phyloP scores from a whole-genome alignment of 257 asterid genomes.

The Solanum bulbocastanum region DNA sequence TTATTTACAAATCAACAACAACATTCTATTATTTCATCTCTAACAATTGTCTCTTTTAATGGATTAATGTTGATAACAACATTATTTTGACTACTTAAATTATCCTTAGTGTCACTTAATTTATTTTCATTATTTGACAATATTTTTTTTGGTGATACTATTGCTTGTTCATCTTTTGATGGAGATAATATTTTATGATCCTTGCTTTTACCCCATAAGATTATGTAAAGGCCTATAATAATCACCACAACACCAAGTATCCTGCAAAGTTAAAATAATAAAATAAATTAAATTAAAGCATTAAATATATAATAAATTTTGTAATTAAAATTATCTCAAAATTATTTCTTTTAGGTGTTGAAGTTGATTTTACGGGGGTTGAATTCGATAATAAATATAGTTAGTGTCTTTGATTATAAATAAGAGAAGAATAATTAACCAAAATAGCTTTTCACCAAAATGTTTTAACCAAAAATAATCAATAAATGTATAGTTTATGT shows the following conservation, averaged over 20 bases:
- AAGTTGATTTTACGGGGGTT: neutral
- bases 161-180: neutral
- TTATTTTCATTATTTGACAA: neutral
- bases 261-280: conserved; percentile 24
- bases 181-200: conserved; percentile 21
- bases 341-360: neutral
- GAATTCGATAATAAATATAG: neutral
- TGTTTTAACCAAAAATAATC: neutral
- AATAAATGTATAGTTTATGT: no score
- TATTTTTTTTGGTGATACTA: neutral
- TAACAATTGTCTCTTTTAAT: neutral
- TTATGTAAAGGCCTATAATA: conserved; percentile 68
- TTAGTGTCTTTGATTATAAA: neutral
- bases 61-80: neutral
- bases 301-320: neutral
- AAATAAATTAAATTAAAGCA: neutral
- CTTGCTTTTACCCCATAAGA: conserved; percentile 75
- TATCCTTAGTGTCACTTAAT: neutral
- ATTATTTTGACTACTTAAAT: neutral
- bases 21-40: neutral
- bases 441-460: neutral
- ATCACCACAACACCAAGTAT: conserved; percentile 68
- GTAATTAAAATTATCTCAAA: neutral
- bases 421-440: neutral
- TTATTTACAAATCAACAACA: neutral